Evolutionary conservation across 768 basidiomycete species (phyloP).

Genomic region (Agrocybe praecox): DNA sequence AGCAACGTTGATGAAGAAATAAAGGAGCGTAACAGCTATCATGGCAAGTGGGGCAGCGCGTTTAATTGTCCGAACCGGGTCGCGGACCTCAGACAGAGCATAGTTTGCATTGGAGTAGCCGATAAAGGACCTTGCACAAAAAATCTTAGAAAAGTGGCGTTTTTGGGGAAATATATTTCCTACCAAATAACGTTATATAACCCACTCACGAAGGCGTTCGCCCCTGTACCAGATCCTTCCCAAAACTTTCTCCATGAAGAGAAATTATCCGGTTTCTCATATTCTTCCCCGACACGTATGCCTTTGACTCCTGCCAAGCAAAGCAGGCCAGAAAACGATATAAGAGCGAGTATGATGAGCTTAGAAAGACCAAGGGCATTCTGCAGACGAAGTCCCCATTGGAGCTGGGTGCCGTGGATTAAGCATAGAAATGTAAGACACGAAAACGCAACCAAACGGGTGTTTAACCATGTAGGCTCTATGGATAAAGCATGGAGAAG

Average conservation of each 20-base stretch:
- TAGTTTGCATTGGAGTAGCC: constrained; percentile 81
- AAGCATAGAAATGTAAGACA: constrained; percentile 60
- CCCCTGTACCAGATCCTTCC: constrained; percentile 57
- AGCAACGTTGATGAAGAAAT: constrained; percentile 68
- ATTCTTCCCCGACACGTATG: constrained; percentile 50
- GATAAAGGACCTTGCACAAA: constrained; percentile 57
- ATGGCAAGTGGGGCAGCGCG: constrained; percentile 71
- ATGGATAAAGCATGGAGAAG: constrained; percentile 54
- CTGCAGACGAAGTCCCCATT: constrained; percentile 62
- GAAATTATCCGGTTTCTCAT: constrained; percentile 58
- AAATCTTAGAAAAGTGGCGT: background rate
- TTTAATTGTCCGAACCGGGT: constrained; percentile 74
- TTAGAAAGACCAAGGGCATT: constrained; percentile 67
- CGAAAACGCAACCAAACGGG: constrained; percentile 54
- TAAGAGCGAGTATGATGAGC: constrained; percentile 51
- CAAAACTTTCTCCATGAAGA: constrained; percentile 59
- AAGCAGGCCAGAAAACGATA: constrained; percentile 57
- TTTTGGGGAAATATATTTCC: background rate
- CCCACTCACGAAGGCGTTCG: constrained; percentile 64
- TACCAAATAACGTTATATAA: constrained; percentile 76
- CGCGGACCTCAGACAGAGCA: constrained; percentile 67
- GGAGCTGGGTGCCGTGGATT: constrained; percentile 55
- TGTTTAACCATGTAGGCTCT: constrained; percentile 44
- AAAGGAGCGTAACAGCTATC: constrained; percentile 56
- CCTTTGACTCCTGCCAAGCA: constrained; percentile 51